These are phyloP conservation scores for Penicillium polonicum DNA, from an alignment of 2,329 filamentous ascomycete genomes.

Conservation along the genomic window DNA sequence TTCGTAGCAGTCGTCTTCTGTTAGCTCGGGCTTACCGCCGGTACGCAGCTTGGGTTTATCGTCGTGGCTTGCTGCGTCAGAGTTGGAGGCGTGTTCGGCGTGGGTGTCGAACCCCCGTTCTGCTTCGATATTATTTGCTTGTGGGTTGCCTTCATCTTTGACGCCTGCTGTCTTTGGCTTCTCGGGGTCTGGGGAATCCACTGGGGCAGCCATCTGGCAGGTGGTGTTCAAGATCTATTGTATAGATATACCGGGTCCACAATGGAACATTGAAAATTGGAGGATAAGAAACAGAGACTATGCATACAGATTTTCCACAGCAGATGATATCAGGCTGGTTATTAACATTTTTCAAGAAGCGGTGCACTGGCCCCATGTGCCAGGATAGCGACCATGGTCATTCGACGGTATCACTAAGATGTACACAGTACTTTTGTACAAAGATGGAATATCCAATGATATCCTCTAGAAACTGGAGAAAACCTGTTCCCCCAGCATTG, in stretches of 20 bases:
- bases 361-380: neutral
- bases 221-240: neutral
- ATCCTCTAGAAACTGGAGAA: neutral
- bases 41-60: constrained; percentile 13
- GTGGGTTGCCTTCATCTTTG: constrained; percentile 1
- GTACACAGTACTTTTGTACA: neutral
- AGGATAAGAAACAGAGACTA: neutral
- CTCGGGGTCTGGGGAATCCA: constrained; percentile 9
- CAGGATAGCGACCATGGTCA: neutral
- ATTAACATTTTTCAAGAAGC: neutral
- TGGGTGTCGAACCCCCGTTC: constrained; percentile 15
- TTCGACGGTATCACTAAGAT: neutral
- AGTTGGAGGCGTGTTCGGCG: constrained; percentile 21
- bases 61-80: constrained; percentile 11
- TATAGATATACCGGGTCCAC: neutral
- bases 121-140: constrained; percentile 1
- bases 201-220: constrained; percentile 10
- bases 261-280: neutral
- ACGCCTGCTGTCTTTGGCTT: constrained; percentile 8
- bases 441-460: neutral
- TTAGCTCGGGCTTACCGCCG: constrained; percentile 33
- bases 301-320: neutral
- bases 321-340: neutral
- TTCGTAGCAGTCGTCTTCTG: constrained; percentile 59
- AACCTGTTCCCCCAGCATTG: neutral